Conservation (phyloP, 1,139 yeast species). For the Debaryomycetaceae sp. region DNA sequence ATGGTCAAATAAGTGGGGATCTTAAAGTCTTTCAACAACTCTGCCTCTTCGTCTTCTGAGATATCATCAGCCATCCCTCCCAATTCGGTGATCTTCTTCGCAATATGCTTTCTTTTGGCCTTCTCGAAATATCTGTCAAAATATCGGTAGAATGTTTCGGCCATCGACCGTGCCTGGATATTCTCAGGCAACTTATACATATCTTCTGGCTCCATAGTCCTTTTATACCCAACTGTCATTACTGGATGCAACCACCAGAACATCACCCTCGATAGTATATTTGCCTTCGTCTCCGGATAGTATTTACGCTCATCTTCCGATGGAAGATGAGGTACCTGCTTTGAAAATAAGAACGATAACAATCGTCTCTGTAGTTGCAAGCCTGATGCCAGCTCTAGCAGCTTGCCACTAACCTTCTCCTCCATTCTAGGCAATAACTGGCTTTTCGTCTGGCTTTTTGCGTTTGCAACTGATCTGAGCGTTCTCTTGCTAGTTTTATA, state of each 20-base stretch:
- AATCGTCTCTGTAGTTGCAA: conserved; percentile 15
- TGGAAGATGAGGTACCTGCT: conserved; percentile 52
- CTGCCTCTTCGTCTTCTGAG: conserved; percentile 16
- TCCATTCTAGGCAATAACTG: neutral
- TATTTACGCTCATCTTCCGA: conserved; percentile 44
- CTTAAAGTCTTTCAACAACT: conserved; percentile 25
- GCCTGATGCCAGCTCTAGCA: neutral
- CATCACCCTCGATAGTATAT: conserved; percentile 30
- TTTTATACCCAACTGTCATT: conserved; percentile 58
- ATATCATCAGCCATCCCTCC: conserved; percentile 23
- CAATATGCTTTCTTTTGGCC: conserved; percentile 17
- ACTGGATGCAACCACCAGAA: conserved; percentile 62
- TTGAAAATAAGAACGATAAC: conserved; percentile 13
- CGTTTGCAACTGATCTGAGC: too few relatives aligned
- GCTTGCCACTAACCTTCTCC: neutral
- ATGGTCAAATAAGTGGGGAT: conserved; percentile 15
- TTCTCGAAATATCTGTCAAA: conserved; percentile 34
- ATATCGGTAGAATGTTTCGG: conserved; percentile 26
- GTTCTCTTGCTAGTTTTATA: too few relatives aligned
- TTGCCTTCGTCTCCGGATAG: conserved; percentile 36
- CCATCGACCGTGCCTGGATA: conserved; percentile 46
- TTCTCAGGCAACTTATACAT: conserved; percentile 52
- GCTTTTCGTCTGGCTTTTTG: too few relatives aligned
- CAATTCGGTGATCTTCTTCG: conserved; percentile 18
- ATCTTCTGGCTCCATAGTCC: conserved; percentile 65